Percentiles rank a stretch among this genome's conserved stretches.
Conservation (phyloP, 2,329 filamentous ascomycete species). For the Penicillium sp. region DNA sequence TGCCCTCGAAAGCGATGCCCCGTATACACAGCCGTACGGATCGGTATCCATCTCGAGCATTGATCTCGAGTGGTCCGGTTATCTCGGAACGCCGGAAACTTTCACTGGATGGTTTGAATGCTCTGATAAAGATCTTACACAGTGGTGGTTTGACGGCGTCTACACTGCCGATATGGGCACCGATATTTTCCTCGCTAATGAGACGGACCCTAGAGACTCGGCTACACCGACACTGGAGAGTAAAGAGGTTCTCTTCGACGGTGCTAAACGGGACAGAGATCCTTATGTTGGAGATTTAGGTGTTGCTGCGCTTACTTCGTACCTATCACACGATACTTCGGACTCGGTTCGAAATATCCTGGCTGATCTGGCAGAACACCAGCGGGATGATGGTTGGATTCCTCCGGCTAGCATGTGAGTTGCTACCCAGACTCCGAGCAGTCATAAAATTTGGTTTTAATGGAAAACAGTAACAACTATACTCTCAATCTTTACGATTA, state of each 20-base stretch:
- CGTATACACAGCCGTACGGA: conserved; percentile 50
- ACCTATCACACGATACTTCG: conserved; percentile 51
- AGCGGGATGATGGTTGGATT: conserved; percentile 58
- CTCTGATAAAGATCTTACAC: conserved; percentile 54
- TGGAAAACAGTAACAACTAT: conserved; percentile 42
- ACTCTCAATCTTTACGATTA: conserved; percentile 57
- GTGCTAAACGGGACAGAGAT: conserved; percentile 58
- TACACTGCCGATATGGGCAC: conserved; percentile 58
- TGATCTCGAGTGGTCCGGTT: conserved; percentile 50
- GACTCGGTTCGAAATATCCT: conserved; percentile 53
- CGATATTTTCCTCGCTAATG: conserved; percentile 52
- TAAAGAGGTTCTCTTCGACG: conserved; percentile 55
- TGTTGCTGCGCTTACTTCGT: conserved; percentile 54
- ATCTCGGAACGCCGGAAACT: conserved; percentile 53
- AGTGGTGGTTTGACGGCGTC: conserved; percentile 59
- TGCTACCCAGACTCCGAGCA: not conserved
- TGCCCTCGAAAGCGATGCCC: conserved; percentile 49
- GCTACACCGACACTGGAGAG: conserved; percentile 49
- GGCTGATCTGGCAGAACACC: conserved; percentile 55
- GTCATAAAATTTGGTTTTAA: too few relatives aligned
- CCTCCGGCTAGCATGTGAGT: conserved; percentile 55
- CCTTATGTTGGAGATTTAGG: conserved; percentile 60
- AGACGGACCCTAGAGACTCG: conserved; percentile 55
- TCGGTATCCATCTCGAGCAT: conserved; percentile 51
- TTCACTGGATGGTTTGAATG: conserved; percentile 59